Evolutionary conservation across 2,329 filamentous ascomycete genomes (phyloP).

Genomic region (Colletotrichum neosansevieriae): DNA sequence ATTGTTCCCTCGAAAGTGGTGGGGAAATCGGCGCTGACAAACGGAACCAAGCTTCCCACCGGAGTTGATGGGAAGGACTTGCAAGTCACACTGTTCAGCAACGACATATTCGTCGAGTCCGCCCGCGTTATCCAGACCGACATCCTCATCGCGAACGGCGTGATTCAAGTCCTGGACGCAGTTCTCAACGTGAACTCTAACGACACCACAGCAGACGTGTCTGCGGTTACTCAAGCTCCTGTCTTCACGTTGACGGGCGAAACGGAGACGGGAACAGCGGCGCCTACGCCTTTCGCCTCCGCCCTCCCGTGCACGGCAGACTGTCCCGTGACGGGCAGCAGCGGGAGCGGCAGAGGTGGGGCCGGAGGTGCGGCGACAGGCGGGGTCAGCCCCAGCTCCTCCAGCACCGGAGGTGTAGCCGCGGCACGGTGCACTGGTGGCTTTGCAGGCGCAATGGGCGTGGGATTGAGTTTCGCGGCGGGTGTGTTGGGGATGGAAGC

Average conservation of each 20-base stretch:
- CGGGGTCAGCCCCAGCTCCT: constrained; percentile 18
- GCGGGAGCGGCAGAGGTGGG: constrained; percentile 11
- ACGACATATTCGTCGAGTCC: constrained; percentile 63
- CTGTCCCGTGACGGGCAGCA: constrained; percentile 50
- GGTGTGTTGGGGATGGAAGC: constrained; percentile 26
- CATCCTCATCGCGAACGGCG: constrained; percentile 68
- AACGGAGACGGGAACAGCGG: constrained; percentile 43
- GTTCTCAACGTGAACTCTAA: constrained; percentile 55
- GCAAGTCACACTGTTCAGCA: constrained; percentile 43
- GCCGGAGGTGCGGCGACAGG: constrained; percentile 21
- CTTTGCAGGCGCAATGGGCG: constrained; percentile 7
- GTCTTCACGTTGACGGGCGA: constrained; percentile 34
- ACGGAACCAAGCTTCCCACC: constrained; percentile 24
- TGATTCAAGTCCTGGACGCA: constrained; percentile 68
- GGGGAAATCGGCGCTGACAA: constrained; percentile 19
- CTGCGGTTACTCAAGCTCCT: constrained; percentile 52
- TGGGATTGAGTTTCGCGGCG: constrained; percentile 32
- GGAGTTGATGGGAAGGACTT: constrained; percentile 16
- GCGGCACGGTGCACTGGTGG: constrained; percentile 28
- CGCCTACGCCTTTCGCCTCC: constrained; percentile 55
- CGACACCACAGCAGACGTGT: constrained; percentile 48
- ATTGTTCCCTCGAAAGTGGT: constrained; percentile 29
- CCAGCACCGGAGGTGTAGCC: constrained; percentile 31
- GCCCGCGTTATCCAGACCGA: constrained; percentile 64
- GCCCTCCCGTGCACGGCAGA: constrained; percentile 56